Evolutionary conservation across 225 moss, liverwort and hornwort genomes (phyloP), one percentile per base, ranked within the genome.

Genomic region (Thuidium tamariscinum): DNA sequence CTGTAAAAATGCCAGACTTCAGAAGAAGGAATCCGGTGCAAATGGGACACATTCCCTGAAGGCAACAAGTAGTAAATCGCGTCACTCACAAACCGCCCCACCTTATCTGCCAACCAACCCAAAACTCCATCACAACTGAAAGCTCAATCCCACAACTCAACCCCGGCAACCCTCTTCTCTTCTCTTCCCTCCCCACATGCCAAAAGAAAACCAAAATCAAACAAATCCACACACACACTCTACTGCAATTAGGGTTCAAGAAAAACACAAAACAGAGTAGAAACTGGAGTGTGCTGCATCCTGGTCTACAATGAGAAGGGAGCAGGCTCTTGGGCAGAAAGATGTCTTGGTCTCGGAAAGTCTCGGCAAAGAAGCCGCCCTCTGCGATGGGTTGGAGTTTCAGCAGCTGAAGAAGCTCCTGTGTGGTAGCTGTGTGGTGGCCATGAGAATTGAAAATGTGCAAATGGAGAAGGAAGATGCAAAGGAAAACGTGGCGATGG

Each of bases 1-100:
- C 88, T 87, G 79, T 97, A 97, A 86, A 95, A 97, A 84, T 97
- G 97, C 94, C 94, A 97, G 17, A 95, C 94, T 88, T 97, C 97
- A 32, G 93, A 87, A 14, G 91, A 87, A 36, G 97, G 97, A 77
- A 95, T 86, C 54, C 93, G 91, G 70, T 97, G 97, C 94, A 95
- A 80, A 60, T 85, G 91, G 82, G 95, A 95, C 29, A 93, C 92
- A 39, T 88, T 79, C 52, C 95, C 95, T 2, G 95, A 81, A 16
- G 97, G 95, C 74, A 97, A 11, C 64, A 97, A 85, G 83, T 92
- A 97, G 61, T 89, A 92, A 87, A 97, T 95, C 22, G 95, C 93
- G 8, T 95, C 93, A 89, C 97, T 95, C 66, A 97, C 92, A 44
- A 88, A 49, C 66, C 97, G 89, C 80, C 89, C 91, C 79, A 95